Evolutionary conservation across 2,329 filamentous ascomycete species (phyloP).

Genomic region (Xylariaceae sp.): DNA sequence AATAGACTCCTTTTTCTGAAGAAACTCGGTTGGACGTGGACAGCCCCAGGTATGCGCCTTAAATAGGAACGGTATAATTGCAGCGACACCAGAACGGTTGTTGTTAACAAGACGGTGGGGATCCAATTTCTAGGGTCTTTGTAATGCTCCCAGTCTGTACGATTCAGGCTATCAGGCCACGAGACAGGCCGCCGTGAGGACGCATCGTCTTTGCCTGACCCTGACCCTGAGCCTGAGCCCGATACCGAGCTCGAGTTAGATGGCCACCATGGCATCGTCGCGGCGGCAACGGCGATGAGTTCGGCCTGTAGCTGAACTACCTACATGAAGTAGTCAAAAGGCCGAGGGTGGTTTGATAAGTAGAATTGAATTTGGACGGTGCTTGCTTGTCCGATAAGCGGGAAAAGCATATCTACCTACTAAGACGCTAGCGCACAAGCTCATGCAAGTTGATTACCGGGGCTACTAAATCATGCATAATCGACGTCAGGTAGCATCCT

Average conservation of each 20-base stretch:
- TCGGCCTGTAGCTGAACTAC: slow-evolving; percentile 2
- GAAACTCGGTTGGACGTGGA: slow-evolving; percentile 74
- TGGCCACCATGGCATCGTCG: slow-evolving; percentile 31
- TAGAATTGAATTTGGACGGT: no score
- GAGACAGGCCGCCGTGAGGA: slow-evolving; percentile 44
- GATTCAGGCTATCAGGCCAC: slow-evolving; percentile 52
- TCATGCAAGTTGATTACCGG: no score
- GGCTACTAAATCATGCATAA: no score
- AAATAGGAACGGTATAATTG: slow-evolving; percentile 77
- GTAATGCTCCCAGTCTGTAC: slow-evolving; percentile 60
- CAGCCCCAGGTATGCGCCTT: slow-evolving; percentile 79
- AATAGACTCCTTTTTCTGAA: slow-evolving; percentile 79
- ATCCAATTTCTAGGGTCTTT: slow-evolving; percentile 60
- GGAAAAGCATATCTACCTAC: no score
- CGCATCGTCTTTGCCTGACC: slow-evolving; percentile 35
- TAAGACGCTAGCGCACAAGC: no score
- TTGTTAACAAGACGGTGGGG: slow-evolving; percentile 59
- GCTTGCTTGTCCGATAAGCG: no score
- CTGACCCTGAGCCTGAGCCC: slow-evolving; percentile 13
- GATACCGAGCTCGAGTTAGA: slow-evolving; percentile 18
- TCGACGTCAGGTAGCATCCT: no score
- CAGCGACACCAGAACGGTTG: slow-evolving; percentile 58
- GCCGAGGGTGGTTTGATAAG: no score
- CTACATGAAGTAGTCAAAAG: slow-evolving; percentile 7
- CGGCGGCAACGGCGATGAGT: background rate